phyloP scores from a whole-genome alignment of 306 rosid genomes.

The Prinsepia uniflora region DNA sequence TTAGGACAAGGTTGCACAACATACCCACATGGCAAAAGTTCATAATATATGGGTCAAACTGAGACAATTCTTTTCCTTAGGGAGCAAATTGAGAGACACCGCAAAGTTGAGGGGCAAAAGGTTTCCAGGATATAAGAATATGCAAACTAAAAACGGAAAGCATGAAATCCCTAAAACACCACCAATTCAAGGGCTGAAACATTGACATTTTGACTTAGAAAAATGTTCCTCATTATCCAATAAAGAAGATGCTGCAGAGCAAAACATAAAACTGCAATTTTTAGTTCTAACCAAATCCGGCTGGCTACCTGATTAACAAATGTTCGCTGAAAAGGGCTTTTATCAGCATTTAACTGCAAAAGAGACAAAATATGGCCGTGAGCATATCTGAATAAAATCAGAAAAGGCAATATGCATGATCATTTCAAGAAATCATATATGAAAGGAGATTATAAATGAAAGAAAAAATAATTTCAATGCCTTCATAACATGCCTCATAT shows the following conservation, averaged over 20 bases:
- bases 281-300: slow-evolving; percentile 22
- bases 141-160: slow-evolving; percentile 13
- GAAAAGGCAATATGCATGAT: not conserved
- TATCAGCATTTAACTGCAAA: slow-evolving; percentile 86
- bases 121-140: not conserved
- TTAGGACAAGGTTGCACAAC: not conserved
- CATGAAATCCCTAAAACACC: slow-evolving; percentile 15
- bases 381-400: slow-evolving; percentile 12
- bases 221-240: slow-evolving; percentile 1
- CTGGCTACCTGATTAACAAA: slow-evolving; percentile 89
- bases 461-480: not conserved
- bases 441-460: not conserved
- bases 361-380: slow-evolving; percentile 19
- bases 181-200: not conserved
- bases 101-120: not conserved
- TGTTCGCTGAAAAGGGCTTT: slow-evolving; percentile 94
- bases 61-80: not conserved
- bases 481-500: not conserved
- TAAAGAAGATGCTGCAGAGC: slow-evolving; percentile 11
- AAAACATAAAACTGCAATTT: slow-evolving; percentile 15
- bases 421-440: not conserved
- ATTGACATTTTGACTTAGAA: not conserved
- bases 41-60: not conserved
- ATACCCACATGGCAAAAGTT: not conserved
- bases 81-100: not conserved